A percentile compares a stretch with the other conserved stretches of the same genome.
phyloP scores from a whole-genome alignment of 768 basidiomycete genomes.

The Macrolepiota albuminosa region DNA sequence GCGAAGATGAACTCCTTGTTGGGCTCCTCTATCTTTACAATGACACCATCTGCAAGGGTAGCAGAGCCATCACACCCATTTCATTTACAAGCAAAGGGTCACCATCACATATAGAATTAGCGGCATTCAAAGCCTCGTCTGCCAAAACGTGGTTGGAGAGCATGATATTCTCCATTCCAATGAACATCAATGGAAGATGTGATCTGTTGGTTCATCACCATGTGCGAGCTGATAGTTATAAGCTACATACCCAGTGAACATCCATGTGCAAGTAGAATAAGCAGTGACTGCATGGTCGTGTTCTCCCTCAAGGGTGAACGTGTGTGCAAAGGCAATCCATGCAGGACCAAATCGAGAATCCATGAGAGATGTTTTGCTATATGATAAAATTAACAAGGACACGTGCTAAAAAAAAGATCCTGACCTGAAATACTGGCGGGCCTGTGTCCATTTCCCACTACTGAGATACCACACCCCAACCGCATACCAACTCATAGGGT shows the following conservation, averaged over 20 bases:
- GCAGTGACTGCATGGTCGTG: slow-evolving; percentile 98
- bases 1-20: slow-evolving; percentile 68
- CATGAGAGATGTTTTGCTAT: slow-evolving; percentile 93
- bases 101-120: slow-evolving; percentile 73
- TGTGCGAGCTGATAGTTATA: neutral
- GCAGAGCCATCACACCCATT: slow-evolving; percentile 86
- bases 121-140: slow-evolving; percentile 83
- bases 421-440: slow-evolving; percentile 92
- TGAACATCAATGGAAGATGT: slow-evolving; percentile 90
- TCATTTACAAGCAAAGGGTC: slow-evolving; percentile 93
- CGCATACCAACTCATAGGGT: slow-evolving; percentile 95
- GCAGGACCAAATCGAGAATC: slow-evolving; percentile 95
- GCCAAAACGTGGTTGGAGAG: slow-evolving; percentile 79
- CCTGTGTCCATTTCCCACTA: slow-evolving; percentile 83
- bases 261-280: slow-evolving; percentile 92
- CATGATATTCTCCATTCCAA: slow-evolving; percentile 97
- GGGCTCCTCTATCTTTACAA: slow-evolving; percentile 57
- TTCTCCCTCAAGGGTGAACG: slow-evolving; percentile 95
- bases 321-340: slow-evolving; percentile 97
- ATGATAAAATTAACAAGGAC: neutral
- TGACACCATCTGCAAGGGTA: slow-evolving; percentile 61
- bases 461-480: slow-evolving; percentile 96
- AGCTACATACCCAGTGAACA: slow-evolving; percentile 83
- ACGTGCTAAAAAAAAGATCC: neutral
- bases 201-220: slow-evolving; percentile 48